Evolutionary conservation across 768 basidiomycete genomes (phyloP).

Genomic region (Phylloporus sp.): DNA sequence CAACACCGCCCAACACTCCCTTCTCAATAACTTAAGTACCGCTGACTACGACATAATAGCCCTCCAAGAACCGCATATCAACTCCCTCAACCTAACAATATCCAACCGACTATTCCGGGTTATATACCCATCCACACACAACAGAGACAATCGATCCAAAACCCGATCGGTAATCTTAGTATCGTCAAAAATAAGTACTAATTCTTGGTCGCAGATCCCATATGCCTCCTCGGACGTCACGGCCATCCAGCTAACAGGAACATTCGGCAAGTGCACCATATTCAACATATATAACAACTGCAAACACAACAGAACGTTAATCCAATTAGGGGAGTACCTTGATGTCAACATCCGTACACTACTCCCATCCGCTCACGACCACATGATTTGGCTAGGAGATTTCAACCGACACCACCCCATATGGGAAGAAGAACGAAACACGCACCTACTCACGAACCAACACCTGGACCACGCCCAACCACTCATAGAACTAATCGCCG

Average conservation of each 20-base stretch:
- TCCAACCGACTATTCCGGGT: background rate
- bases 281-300: background rate
- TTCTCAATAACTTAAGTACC: background rate
- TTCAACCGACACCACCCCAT: too few relatives aligned
- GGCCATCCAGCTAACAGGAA: background rate
- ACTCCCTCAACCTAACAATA: background rate
- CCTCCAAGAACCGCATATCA: background rate
- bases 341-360: background rate
- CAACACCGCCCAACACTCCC: background rate
- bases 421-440: too few relatives aligned
- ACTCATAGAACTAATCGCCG: too few relatives aligned
- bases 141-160: rapidly evolving
- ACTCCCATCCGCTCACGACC: background rate
- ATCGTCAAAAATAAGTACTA: background rate
- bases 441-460: too few relatives aligned
- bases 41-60: background rate
- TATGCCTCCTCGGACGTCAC: background rate
- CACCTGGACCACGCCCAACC: too few relatives aligned
- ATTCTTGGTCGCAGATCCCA: background rate
- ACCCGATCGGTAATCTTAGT: background rate
- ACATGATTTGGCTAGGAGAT: too few relatives aligned
- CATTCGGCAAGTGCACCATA: background rate
- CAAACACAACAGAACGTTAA: background rate
- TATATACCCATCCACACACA: background rate
- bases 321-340: background rate